Conservation (phyloP, 2,329 filamentous ascomycete genomes). For the Aspergillus ochraceoroseus region DNA sequence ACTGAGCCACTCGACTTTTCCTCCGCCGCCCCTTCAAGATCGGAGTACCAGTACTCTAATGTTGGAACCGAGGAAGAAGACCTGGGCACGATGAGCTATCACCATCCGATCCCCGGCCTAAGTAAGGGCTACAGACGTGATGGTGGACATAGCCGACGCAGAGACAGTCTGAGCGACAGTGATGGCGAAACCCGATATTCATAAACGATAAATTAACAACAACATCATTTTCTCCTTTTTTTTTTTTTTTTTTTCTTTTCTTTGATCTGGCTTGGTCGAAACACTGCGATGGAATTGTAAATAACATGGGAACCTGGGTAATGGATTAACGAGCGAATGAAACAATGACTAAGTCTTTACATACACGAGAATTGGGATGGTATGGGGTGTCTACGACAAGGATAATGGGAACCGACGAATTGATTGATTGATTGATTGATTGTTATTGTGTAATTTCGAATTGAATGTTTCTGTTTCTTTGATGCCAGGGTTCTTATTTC, state of each 20-base stretch:
- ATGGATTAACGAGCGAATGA: background rate
- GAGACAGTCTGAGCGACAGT: conserved; percentile 54
- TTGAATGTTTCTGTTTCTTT: too few species aligned
- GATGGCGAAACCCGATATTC: conserved; percentile 40
- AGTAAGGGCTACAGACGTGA: conserved; percentile 44
- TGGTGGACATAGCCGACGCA: conserved; percentile 38
- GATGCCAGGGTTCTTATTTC: too few species aligned
- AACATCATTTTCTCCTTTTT: background rate
- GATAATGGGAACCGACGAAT: too few species aligned
- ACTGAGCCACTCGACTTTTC: conserved; percentile 44
- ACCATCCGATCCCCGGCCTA: conserved; percentile 54
- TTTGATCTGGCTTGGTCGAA: background rate
- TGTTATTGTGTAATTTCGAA: too few species aligned
- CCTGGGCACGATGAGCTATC: conserved; percentile 52
- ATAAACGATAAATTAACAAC: conserved; percentile 9
- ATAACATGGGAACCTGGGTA: background rate
- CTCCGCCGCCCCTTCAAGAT: conserved; percentile 35
- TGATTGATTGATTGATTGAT: too few species aligned
- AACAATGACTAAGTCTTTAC: background rate
- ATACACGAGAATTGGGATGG: background rate
- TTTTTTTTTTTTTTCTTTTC: background rate
- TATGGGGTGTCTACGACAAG: too few species aligned
- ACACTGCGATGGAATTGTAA: background rate
- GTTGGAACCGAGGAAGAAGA: conserved; percentile 42
- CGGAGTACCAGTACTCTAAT: conserved; percentile 42